Percentiles rank a stretch among this genome's conserved stretches.
Evolutionary conservation across 176 grass and related monocot species (phyloP).

Genomic region (Miscanthus lutarioriparius): DNA sequence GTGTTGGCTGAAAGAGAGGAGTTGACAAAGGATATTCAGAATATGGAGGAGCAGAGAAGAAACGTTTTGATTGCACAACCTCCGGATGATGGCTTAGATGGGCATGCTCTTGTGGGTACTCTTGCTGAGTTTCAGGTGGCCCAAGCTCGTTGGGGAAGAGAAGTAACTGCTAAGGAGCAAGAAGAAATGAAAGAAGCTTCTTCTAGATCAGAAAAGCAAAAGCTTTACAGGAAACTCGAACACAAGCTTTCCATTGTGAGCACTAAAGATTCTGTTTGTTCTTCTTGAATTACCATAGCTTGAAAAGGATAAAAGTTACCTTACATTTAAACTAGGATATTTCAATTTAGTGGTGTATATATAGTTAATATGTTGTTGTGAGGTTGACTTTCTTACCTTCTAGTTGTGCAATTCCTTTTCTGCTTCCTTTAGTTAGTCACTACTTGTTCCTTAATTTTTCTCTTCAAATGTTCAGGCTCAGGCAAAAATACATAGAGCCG

Average conservation of each 20-base stretch:
- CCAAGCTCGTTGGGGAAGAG: slow-evolving; percentile 84
- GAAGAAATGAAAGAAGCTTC: slow-evolving; percentile 84
- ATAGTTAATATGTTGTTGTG: not conserved
- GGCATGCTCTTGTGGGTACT: slow-evolving; percentile 79
- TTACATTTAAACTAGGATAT: not conserved
- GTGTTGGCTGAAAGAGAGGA: slow-evolving; percentile 85
- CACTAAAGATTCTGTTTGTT: slow-evolving; percentile 45
- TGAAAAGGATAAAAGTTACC: not conserved
- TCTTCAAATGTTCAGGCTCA: slow-evolving; percentile 61
- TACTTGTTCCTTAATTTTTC: slow-evolving; percentile 7
- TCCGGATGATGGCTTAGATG: slow-evolving; percentile 42
- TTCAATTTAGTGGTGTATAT: slow-evolving; percentile 9
- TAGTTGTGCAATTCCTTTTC: not conserved
- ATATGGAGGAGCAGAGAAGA: slow-evolving; percentile 75
- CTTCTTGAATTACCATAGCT: slow-evolving; percentile 20
- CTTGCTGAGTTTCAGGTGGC: slow-evolving; percentile 93
- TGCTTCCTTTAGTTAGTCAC: not conserved
- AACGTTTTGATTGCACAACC: slow-evolving; percentile 34
- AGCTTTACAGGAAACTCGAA: slow-evolving; percentile 71
- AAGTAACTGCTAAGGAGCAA: slow-evolving; percentile 75
- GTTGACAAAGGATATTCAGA: slow-evolving; percentile 80
- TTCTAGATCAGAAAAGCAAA: slow-evolving; percentile 75
- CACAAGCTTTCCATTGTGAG: slow-evolving; percentile 95
- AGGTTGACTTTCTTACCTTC: slow-evolving; percentile 2
- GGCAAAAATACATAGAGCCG: slow-evolving; percentile 72